Evolutionary conservation across 1,139 yeast genomes (phyloP).

Genomic region (Yamadazyma jaroonii): DNA sequence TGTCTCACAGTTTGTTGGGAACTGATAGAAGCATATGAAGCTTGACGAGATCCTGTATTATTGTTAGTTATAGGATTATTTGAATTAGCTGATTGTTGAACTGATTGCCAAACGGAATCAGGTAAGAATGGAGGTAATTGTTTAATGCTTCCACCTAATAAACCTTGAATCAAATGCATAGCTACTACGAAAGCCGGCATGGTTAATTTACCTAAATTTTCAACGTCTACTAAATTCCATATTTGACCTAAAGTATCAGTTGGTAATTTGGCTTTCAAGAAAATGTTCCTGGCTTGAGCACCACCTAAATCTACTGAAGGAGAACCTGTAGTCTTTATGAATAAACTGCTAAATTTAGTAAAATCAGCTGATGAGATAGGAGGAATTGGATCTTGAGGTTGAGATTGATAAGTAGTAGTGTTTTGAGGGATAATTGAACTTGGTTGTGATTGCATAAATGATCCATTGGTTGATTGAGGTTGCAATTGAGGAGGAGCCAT

Average conservation of each 20-base stretch:
- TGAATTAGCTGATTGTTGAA: slow-evolving; percentile 14
- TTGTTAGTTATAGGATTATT: background rate
- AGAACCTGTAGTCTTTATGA: slow-evolving; percentile 69
- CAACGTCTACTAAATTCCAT: slow-evolving; percentile 84
- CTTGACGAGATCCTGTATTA: slow-evolving; percentile 27
- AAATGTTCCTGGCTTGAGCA: slow-evolving; percentile 74
- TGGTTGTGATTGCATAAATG: slow-evolving; percentile 52
- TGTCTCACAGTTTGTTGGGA: slow-evolving; percentile 51
- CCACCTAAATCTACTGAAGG: slow-evolving; percentile 56
- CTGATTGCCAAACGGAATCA: slow-evolving; percentile 61
- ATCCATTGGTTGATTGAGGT: slow-evolving; percentile 38
- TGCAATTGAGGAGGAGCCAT: slow-evolving; percentile 17
- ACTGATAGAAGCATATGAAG: slow-evolving; percentile 45
- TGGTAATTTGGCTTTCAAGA: slow-evolving; percentile 83
- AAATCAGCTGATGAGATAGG: slow-evolving; percentile 64
- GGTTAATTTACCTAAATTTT: slow-evolving; percentile 67
- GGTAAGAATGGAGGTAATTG: slow-evolving; percentile 73
- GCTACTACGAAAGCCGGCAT: slow-evolving; percentile 83
- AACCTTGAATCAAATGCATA: slow-evolving; percentile 89
- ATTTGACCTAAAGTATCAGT: slow-evolving; percentile 74
- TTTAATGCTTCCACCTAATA: slow-evolving; percentile 63
- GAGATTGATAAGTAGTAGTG: slow-evolving; percentile 27
- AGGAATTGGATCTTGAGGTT: slow-evolving; percentile 50
- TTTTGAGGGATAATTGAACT: slow-evolving; percentile 34
- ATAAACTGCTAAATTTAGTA: slow-evolving; percentile 69